phyloP scores from a whole-genome alignment of 202 grass and related monocot species.

The Musa balbisiana region DNA sequence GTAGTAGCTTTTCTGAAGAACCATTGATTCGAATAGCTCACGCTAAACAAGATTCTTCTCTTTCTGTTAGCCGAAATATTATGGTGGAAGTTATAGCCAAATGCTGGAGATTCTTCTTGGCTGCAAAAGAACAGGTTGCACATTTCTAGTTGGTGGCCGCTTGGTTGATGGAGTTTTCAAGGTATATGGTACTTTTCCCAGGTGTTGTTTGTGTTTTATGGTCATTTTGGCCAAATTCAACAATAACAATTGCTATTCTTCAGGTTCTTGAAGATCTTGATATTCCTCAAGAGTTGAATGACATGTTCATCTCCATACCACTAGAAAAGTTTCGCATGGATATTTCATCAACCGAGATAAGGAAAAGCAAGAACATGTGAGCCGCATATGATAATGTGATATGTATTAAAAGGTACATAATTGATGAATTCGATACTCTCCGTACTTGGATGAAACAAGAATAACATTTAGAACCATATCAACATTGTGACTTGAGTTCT shows the following conservation, averaged over 20 bases:
- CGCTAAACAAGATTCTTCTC: not conserved
- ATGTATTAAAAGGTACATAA: too few species aligned
- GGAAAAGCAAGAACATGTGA: conserved; percentile 43
- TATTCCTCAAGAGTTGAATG: conserved; percentile 64
- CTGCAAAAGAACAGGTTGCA: conserved; percentile 76
- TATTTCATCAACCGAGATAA: conserved; percentile 84
- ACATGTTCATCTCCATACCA: conserved; percentile 76
- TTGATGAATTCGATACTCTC: too few species aligned
- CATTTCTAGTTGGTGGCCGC: conserved; percentile 81
- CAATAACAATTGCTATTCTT: conserved; percentile 3
- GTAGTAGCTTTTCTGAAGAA: too few species aligned
- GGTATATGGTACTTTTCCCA: conserved; percentile 32
- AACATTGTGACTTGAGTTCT: too few species aligned
- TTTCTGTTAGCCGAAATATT: conserved; percentile 72
- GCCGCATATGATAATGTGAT: too few species aligned
- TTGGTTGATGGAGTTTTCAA: conserved; percentile 84
- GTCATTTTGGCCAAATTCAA: not conserved
- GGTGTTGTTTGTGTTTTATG: not conserved
- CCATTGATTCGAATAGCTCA: not conserved
- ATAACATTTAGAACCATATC: too few species aligned
- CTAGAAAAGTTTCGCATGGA: conserved; percentile 68
- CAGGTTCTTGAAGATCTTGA: conserved; percentile 73
- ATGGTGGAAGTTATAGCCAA: conserved; percentile 60
- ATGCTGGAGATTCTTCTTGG: conserved; percentile 83
- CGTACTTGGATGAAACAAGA: too few species aligned